Evolutionary conservation across 345 rosid genomes (phyloP), one percentile per base, ranked within the genome.

Genomic region (Stellera chamaejasme): DNA sequence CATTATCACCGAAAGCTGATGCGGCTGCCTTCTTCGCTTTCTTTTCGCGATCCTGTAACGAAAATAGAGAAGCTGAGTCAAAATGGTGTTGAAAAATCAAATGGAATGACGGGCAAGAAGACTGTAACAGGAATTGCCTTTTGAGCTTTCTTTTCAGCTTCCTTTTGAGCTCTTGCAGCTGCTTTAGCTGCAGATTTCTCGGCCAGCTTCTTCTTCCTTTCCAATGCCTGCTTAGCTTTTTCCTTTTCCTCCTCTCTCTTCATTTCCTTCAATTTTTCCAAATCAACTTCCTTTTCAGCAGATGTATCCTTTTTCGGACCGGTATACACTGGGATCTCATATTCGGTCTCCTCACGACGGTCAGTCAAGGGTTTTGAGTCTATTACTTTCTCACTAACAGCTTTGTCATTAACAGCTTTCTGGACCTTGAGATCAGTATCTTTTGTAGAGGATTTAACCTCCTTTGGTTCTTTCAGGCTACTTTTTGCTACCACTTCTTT

Each of bases 111-210:
- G 23, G 19, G 28, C 14, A 58, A 14, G 16, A 25, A 15, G 26
- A 55, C 25, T 25, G 43, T 43, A 62, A 32, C 39, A 32, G 9
- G 58, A 77, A 71, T 76, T 83, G 43, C 97, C 99, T 87, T 19
- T 19, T 84, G 10, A 72, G 80, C 76, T 85, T 19, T 90, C 81
- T 80, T 94, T 66, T 90, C 96, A 58, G 93, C 95, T 64, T 92
- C 99, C 82, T 82, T 92, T 71, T 92, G 81, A 67, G 99, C 94
- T 82, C 90, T 78, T 23, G 64, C 58, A 43, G 97, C 90, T 47
- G 91, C 96, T 77, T 93, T 93, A 12, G 82, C 85, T 49, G 97
- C 99, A 62, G 82, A 71, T 80, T 87, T 87, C 72, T 90, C 97
- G 2, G 96, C 96, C 77, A 70, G 59, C 75, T 80, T 94, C 80